A percentile compares a stretch with the other conserved stretches of the same genome.
phyloP scores from a whole-genome alignment of 192 early-diverging fungal genomes.

The Pecoramyces ruminantium region DNA sequence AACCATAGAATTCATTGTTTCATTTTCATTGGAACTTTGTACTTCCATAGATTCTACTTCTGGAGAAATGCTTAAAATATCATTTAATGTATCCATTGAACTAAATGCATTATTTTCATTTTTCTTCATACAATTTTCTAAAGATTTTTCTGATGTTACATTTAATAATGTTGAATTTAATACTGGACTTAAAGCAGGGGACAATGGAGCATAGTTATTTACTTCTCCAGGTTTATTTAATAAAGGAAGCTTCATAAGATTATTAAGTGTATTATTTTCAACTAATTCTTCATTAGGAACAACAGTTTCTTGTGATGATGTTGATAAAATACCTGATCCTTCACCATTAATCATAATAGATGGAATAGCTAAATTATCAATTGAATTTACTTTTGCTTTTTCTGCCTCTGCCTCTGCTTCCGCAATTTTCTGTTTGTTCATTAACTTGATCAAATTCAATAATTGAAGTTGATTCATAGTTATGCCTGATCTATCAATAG shows the following conservation, averaged over 20 bases:
- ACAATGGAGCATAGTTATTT: background rate
- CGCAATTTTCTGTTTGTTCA: no score
- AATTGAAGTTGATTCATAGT: background rate
- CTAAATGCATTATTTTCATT: background rate
- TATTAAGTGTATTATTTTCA: no score
- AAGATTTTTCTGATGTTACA: background rate
- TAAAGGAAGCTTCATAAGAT: no score
- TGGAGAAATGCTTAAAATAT: background rate
- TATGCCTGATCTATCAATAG: no score
- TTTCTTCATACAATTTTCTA: background rate
- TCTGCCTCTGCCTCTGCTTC: no score
- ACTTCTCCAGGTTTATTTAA: background rate
- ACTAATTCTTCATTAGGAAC: no score
- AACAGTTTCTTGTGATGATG: no score
- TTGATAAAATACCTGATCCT: no score
- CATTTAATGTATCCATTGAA: background rate
- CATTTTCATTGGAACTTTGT: background rate
- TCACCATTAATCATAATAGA: no score
- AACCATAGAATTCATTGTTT: background rate
- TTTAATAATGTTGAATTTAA: background rate
- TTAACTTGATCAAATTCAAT: background rate
- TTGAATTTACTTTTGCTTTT: no score
- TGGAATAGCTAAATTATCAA: no score
- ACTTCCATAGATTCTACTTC: background rate
- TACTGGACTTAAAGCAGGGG: background rate